Evolutionary conservation across 2,329 filamentous ascomycete genomes (phyloP), one percentile per base, ranked within the genome.

Genomic region (Sporothrix sp.): DNA sequence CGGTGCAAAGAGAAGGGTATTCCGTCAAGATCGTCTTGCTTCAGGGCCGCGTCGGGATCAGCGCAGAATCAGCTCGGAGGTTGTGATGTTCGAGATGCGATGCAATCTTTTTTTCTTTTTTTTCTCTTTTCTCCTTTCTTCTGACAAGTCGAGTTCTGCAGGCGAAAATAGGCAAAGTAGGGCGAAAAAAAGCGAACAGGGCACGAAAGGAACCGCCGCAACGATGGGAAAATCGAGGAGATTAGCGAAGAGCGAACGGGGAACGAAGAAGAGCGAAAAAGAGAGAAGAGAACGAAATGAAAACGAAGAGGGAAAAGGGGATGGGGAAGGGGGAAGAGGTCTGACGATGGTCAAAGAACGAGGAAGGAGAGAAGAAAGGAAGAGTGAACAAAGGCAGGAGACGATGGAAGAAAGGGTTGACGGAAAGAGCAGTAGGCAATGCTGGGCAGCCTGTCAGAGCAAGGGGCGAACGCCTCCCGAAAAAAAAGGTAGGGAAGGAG

Each of bases 321-420:
- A n/a, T 28, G 33, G 16, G 48, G 23, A 35, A 20, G 16, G 27
- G 20, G 18, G 33, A 35, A 27, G 33, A 32, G 21, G n/a, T 50
- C 21, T 46, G 42, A 37, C 35, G 49, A 51, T 46, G 36, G 32
- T 51, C 33, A 25, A 45, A n/a, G n/a, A 32, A 27, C 23, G 16
- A 33, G 35, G 20, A 33, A 14, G 8, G 35, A 38, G n/a, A 32
- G 32, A 40, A 10, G 33, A 14, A 27, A 37, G 21, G 25, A 37
- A 35, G 37, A 20, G 30, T 32, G 33, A 30, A 25, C 14, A 27
- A 28, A 45, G 33, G 25, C 10, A 35, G 18, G 16, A 16, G 18
- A 32, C 16, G 42, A 46, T 39, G 11, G 28, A 30, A 28, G 25
- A 39, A 18, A 30, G n/a, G n/a, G 25, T 30, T 18, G 42, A 44